Conservation (phyloP, 257 asterid genomes). For the Dorcoceras hygrometricum region DNA sequence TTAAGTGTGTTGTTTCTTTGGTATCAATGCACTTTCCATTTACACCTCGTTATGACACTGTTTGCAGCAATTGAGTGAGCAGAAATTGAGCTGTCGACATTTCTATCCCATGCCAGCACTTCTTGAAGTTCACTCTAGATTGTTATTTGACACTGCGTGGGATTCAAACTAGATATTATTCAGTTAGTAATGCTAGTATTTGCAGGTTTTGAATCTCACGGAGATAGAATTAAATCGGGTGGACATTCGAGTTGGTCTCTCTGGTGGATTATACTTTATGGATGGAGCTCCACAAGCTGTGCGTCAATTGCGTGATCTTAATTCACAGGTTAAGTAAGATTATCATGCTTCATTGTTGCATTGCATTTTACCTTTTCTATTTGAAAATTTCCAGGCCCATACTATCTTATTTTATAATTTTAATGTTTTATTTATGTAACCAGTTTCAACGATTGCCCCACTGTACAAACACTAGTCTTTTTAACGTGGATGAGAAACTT, state of each 20-base stretch:
- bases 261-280: slow-evolving; percentile 94
- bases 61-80: background rate
- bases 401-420: background rate
- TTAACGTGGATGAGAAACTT: no score
- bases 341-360: slow-evolving; percentile 16
- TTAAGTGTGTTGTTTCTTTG: slow-evolving; percentile 4
- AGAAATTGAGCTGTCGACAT: background rate
- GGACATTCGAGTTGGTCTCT: slow-evolving; percentile 79
- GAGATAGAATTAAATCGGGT: slow-evolving; percentile 83
- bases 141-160: slow-evolving; percentile 14
- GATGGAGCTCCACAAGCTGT: slow-evolving; percentile 95
- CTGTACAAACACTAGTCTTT: no score
- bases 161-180: slow-evolving; percentile 6
- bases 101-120: background rate
- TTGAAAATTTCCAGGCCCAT: slow-evolving; percentile 14
- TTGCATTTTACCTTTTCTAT: slow-evolving; percentile 15
- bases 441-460: no score
- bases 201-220: slow-evolving; percentile 82
- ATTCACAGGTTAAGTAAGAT: slow-evolving; percentile 58
- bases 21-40: background rate
- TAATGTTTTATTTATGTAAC: background rate
- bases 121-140: background rate
- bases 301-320: slow-evolving; percentile 71
- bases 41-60: background rate
- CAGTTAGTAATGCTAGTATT: slow-evolving; percentile 20